Evolutionary conservation across 768 basidiomycete species (phyloP), one percentile per base, ranked within the genome.

Genomic region (Boletus pseudopeckii): DNA sequence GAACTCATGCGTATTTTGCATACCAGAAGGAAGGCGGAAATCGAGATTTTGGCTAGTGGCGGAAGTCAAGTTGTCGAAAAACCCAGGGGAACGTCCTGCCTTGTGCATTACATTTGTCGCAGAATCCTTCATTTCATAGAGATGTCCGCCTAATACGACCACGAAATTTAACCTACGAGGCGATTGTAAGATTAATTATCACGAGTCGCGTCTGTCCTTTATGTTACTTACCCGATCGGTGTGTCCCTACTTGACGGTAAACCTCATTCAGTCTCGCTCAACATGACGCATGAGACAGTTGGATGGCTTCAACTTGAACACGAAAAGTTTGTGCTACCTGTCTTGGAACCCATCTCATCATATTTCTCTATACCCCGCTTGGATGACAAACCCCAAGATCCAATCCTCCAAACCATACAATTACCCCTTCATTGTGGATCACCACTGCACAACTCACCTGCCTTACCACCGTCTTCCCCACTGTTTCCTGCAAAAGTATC

Each of bases 1-100:
- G 92, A 96, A 63, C 81, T 98, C 3, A 77, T 77, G 67, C 76
- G 83, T 58, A 91, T 97, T 81, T 70, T 98, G 34, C 84, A 89
- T 64, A 75, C 72, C 5, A 82, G 90, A n/a, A 82, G 85, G 42
- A 98, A 98, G 71, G 95, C 95, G 4, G 96, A 98, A 71, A 95
- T 95, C 44, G 92, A 98, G 66, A 77, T 90, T 39, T 64, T 91
- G 57, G 32, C 67, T 11, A 50, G 53, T 7, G 45, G 50, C 10
- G 43, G 38, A 43, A 33, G 32, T 42, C 57, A 47, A 22, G 40
- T 13, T 5, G 17, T 8, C 11, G 58, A 55, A 37, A 56, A 46
- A 15, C 44, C 20, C 22, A 56, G 49, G n/a, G 60, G 60, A 30
- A 45, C 57, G 13, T 50, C 63, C 2, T 33, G 40, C 42, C 61